Base-by-base conservation (phyloP, 805 yeast genomes). In the Zygotorulaspora sp. region DNA sequence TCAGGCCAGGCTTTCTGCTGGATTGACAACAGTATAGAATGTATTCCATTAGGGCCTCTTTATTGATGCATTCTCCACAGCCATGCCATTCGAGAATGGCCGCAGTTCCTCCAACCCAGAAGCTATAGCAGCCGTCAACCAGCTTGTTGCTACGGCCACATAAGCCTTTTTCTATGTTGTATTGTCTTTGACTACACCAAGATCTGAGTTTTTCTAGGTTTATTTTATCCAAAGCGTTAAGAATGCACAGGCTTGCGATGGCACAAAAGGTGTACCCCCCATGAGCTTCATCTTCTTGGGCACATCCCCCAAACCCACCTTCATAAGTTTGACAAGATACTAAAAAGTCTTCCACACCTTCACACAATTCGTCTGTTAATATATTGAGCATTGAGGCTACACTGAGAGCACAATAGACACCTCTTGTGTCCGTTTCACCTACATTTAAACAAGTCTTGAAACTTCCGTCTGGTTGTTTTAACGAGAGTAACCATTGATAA, bases 201-300 rank as follows among this genome's bases (percentile, higher is more conserved):
- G 69, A 56, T 2, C 77, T 45, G 15, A 88, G 63, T 2, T 43
- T 48, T 0, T 68, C 76, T 2, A 83, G 40, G 52, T 85, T 65
- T 2, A 75, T 58, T 14, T 60, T 45, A 34, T 64, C 59, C 1
- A 72, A 67, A 18, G 65, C 51, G 5, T 70, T 69, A 19, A 77
- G 54, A 17, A 70, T 68, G 44, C 70, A 72, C 41, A 77, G 64
- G 34, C 77, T 74, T 30, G 82, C 94, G 30, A 84, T 66, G 0
- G 90, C 95, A 66, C 99, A 92, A 59, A 77, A 92, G 0, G 97
- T 78, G 58, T 92, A 94, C 1, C 98, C 99, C 2, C 97, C 98
- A 57, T 92, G 99, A 0, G 97, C 97, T 61, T 92, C 99, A 43
- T 77, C 82, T 4, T 72, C 69, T 13, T 58, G 58, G 0, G 95